Percentiles rank a stretch among this genome's conserved stretches.
phyloP scores from a whole-genome alignment of 2,329 filamentous ascomycete genomes.

The Sclerotinia borealis region DNA sequence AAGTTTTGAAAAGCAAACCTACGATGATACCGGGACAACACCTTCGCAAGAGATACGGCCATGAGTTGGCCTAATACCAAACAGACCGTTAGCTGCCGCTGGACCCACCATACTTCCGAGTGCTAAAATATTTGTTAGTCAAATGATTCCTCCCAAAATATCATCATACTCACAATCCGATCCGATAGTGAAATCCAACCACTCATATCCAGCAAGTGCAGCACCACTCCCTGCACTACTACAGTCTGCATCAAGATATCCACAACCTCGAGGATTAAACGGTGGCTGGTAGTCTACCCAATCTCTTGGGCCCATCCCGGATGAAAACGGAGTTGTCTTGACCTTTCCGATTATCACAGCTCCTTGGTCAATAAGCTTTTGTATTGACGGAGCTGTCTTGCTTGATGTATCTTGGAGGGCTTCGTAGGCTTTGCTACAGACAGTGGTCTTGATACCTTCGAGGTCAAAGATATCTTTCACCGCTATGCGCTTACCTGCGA shows the following conservation, averaged over 20 bases:
- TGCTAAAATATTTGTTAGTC: neutral
- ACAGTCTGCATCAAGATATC: slow-evolving; percentile 39
- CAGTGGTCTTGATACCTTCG: slow-evolving; percentile 47
- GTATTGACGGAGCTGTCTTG: slow-evolving; percentile 44
- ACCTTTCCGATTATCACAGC: slow-evolving; percentile 49
- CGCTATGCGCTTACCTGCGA: slow-evolving; percentile 53
- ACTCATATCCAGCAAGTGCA: slow-evolving; percentile 38
- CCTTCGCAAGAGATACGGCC: slow-evolving; percentile 13
- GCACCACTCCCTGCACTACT: slow-evolving; percentile 42
- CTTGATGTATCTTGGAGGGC: slow-evolving; percentile 41
- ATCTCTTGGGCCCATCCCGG: slow-evolving; percentile 33
- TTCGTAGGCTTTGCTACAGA: slow-evolving; percentile 52
- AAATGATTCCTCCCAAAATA: fast-evolving
- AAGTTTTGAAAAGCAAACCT: neutral
- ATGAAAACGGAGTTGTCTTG: slow-evolving; percentile 42
- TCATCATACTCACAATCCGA: slow-evolving; percentile 35
- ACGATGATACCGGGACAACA: slow-evolving; percentile 15
- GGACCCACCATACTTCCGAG: slow-evolving; percentile 23
- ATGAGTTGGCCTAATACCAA: slow-evolving; percentile 18
- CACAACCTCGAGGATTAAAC: slow-evolving; percentile 40
- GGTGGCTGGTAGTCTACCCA: slow-evolving; percentile 38
- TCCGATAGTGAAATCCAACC: slow-evolving; percentile 45
- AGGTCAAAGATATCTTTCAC: slow-evolving; percentile 59
- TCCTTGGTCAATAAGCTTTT: slow-evolving; percentile 52
- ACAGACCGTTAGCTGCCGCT: slow-evolving; percentile 17